A percentile compares a stretch with the other conserved stretches of the same genome.
These are phyloP conservation scores for Pluteus cervinus DNA, from an alignment of 768 basidiomycete genomes.

Conservation along the genomic window DNA sequence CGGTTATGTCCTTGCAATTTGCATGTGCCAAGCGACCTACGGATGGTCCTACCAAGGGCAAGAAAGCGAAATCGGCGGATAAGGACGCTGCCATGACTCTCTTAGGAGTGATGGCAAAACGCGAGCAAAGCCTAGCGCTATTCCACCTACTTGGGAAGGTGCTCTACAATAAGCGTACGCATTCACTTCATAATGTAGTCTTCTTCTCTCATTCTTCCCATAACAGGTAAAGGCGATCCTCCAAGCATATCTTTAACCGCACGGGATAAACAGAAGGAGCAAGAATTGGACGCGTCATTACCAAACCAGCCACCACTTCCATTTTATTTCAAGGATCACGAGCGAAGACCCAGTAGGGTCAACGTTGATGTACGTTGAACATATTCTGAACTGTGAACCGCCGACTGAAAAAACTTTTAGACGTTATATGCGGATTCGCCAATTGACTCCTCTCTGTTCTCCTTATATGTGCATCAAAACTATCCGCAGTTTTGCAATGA, in stretches of 20 bases:
- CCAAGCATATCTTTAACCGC: conserved; percentile 46
- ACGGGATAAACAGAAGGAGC: conserved; percentile 60
- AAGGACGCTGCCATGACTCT: conserved; percentile 19
- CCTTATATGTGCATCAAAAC: conserved; percentile 92
- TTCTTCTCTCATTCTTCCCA: conserved; percentile 1
- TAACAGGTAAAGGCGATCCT: conserved; percentile 70
- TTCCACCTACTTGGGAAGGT: conserved; percentile 95
- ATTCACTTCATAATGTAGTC: too few relatives aligned
- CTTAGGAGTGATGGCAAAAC: conserved; percentile 60
- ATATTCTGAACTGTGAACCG: not conserved
- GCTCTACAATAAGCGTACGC: conserved; percentile 89
- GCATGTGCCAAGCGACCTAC: conserved; percentile 46
- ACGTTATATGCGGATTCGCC: conserved; percentile 77
- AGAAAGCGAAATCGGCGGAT: too few relatives aligned
- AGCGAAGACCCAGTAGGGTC: conserved; percentile 66
- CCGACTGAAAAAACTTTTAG: conserved; percentile 28
- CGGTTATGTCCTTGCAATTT: conserved; percentile 91
- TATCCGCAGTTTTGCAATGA: conserved; percentile 80
- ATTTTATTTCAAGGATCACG: conserved; percentile 48
- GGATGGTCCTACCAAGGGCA: conserved; percentile 15
- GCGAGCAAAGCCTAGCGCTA: conserved; percentile 81
- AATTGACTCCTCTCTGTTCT: conserved; percentile 85
- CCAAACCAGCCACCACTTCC: conserved; percentile 55
- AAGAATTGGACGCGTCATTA: conserved; percentile 47
- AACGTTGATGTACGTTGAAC: conserved; percentile 49